Evolutionary conservation across 2,329 filamentous ascomycete genomes (phyloP), one percentile per base, ranked within the genome.

Genomic region (Emydomyces testavorans): DNA sequence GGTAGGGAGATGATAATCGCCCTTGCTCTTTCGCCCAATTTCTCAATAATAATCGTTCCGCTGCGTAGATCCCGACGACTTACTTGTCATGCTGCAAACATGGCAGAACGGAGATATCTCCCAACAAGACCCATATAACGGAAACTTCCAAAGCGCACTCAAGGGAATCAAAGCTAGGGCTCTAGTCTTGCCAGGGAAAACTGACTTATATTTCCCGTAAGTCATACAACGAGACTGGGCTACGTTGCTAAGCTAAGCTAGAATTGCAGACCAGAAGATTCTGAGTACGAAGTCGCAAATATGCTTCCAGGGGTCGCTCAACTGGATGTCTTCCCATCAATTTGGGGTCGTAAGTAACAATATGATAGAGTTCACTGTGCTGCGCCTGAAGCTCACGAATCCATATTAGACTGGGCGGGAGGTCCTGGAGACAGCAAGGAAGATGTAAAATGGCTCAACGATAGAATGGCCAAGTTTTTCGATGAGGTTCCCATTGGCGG

Each of bases 151-250:
- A 50, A 72, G 74, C 46, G 79, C 82, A 0, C 73, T 90, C 76
- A 69, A 71, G 39, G 73, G 70, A 2, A 87, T 90, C 62, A 83
- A 82, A 60, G 80, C 83, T 1, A 85, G 79, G 56, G 79, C 77
- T 0, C 65, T 90, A 35, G 80, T 90, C 2, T 62, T 89, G 11
- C 85, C 85, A 0, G 67, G 71, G 18, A 78, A 83, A 60, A 88
- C 83, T 0, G 85, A 90, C 59, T 70, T 90, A 3, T 90, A 90
- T 60, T 90, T 92, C 54, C 82, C 85, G 71, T 79, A 60, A 65
- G 74, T 66, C 38, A 13, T 24, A 8, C 18, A 16, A 2, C 7
- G 23, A 11, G 4, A n/a, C 10, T 26, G 16, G 16, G 3, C 4
- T 13, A 28, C 31, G 13, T 15, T 11, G 31, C 11, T 37, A 31